A percentile compares a stretch with the other conserved stretches of the same genome.
phyloP scores from a whole-genome alignment of 192 early-diverging fungal genomes.

The Backusella psychrophila region DNA sequence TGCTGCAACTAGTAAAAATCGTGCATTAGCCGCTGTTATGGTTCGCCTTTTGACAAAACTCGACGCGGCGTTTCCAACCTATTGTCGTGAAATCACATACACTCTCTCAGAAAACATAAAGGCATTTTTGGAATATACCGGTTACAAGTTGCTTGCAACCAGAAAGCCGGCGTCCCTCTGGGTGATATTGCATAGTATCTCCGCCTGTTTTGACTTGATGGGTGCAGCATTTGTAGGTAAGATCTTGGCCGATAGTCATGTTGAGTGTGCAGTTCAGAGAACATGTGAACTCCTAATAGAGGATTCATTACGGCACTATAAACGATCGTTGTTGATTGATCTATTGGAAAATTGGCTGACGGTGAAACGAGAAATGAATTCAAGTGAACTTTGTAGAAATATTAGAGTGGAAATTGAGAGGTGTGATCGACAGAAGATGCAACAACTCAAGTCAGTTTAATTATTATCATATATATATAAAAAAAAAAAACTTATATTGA shows the following conservation, averaged over 20 bases:
- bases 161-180: neutral
- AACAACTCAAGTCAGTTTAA: neutral
- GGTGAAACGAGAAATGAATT: slow-evolving; percentile 19
- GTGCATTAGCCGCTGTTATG: slow-evolving; percentile 26
- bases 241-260: slow-evolving; percentile 28
- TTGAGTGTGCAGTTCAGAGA: slow-evolving; percentile 30
- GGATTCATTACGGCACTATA: slow-evolving; percentile 8
- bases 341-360: slow-evolving; percentile 24
- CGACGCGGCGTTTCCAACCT: slow-evolving; percentile 34
- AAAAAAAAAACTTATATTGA: neutral
- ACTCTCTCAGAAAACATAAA: slow-evolving; percentile 38
- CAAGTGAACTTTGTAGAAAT: slow-evolving; percentile 23
- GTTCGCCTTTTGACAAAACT: slow-evolving; percentile 30
- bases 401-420: slow-evolving; percentile 26
- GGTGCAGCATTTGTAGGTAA: slow-evolving; percentile 32
- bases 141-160: slow-evolving; percentile 29
- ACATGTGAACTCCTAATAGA: slow-evolving; percentile 27
- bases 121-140: slow-evolving; percentile 38
- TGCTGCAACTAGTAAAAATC: slow-evolving; percentile 10
- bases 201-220: slow-evolving; percentile 35
- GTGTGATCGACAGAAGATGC: slow-evolving; percentile 18
- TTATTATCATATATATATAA: neutral
- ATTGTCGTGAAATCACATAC: slow-evolving; percentile 38
- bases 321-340: slow-evolving; percentile 13
- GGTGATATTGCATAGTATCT: slow-evolving; percentile 24